Evolutionary conservation across 2,329 filamentous ascomycete genomes (phyloP).

Genomic region (Zymoseptoria pseudotritici): DNA sequence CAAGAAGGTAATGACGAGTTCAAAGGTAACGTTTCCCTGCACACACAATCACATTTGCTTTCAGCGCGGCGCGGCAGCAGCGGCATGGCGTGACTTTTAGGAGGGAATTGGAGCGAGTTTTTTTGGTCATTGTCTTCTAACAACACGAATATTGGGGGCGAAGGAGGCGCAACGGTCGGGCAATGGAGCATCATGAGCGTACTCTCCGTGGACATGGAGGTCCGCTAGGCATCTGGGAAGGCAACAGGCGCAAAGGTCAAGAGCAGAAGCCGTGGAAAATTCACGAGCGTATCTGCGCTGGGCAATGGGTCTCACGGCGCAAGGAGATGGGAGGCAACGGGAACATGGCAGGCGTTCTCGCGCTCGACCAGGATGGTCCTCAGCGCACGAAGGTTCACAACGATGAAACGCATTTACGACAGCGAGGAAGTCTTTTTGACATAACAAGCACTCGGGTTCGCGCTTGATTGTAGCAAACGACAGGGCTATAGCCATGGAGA

Average conservation of each 20-base stretch:
- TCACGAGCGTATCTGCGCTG: not conserved
- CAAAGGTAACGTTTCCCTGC: not conserved
- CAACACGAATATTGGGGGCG: not conserved
- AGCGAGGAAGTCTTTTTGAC: not conserved
- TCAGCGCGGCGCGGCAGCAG: not conserved
- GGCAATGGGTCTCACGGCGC: not conserved
- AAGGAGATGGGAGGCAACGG: not conserved
- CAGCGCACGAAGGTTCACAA: not conserved
- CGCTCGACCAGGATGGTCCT: not conserved
- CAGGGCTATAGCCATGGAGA: constrained; percentile 9
- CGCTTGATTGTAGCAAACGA: constrained; percentile 4
- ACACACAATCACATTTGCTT: not conserved
- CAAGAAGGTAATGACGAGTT: constrained; percentile 2
- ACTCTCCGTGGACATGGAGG: not conserved
- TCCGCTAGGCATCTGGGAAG: not conserved
- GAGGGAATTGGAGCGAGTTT: not conserved
- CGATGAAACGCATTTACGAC: not conserved
- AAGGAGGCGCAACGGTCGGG: not conserved
- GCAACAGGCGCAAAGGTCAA: not conserved
- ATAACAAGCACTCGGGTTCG: constrained; percentile 5
- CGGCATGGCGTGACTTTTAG: constrained; percentile 1
- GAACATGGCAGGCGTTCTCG: not conserved
- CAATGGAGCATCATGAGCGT: not conserved
- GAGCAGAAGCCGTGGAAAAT: not conserved
- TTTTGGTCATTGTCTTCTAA: not conserved